A percentile compares a stretch with the other conserved stretches of the same genome.
These are phyloP conservation scores for Gastrodia elata DNA, from an alignment of 106 monocot genomes.

Conservation along the genomic window DNA sequence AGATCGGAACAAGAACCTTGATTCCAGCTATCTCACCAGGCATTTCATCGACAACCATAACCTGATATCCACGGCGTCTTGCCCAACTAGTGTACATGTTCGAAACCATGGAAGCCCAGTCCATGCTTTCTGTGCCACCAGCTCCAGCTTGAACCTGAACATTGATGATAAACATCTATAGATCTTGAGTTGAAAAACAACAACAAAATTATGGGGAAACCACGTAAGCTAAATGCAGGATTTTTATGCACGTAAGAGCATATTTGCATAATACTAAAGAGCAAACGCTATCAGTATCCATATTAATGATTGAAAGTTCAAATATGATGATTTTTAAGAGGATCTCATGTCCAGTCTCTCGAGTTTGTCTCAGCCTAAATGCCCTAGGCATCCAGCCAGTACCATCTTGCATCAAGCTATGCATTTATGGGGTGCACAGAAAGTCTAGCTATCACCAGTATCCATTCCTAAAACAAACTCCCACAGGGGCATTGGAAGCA, in stretches of 20 bases:
- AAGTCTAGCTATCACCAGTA: too few relatives aligned
- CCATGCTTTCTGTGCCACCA: conserved; percentile 98
- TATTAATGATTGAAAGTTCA: background rate
- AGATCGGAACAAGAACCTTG: conserved; percentile 60
- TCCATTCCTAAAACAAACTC: too few relatives aligned
- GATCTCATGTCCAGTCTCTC: background rate
- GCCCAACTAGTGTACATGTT: conserved; percentile 95
- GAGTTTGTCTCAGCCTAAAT: background rate
- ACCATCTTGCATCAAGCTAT: background rate
- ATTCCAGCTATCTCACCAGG: conserved; percentile 99
- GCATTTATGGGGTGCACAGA: background rate
- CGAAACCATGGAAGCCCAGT: conserved; percentile 97
- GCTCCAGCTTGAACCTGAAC: conserved; percentile 96
- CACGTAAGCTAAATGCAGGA: background rate
- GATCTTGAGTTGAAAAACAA: conserved; percentile 1
- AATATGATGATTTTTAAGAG: background rate
- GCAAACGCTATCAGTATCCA: background rate
- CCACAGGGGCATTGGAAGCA: too few relatives aligned
- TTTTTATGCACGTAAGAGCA: background rate
- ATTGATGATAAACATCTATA: conserved; percentile 1
- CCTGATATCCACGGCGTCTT: conserved; percentile 52
- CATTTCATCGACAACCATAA: conserved; percentile 86
- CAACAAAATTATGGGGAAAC: background rate
- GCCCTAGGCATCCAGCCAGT: background rate
- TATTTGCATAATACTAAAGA: background rate